A percentile compares a stretch with the other conserved stretches of the same genome.
Evolutionary conservation across 768 basidiomycete genomes (phyloP).

Genomic region (Lyophyllum decastes): DNA sequence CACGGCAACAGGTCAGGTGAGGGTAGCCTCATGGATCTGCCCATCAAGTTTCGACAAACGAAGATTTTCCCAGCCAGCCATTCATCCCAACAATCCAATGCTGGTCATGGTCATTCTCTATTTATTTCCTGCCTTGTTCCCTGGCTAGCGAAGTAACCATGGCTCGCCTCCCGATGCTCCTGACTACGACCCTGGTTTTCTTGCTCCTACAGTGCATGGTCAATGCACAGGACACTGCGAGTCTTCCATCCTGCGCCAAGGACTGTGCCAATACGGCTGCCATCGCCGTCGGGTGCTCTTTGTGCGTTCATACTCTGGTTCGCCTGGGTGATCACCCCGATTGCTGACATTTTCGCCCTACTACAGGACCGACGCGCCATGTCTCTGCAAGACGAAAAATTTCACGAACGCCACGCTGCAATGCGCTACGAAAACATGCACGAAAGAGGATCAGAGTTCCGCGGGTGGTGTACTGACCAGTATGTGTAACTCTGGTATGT

Average conservation of each 20-base stretch:
- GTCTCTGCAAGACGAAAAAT: background rate
- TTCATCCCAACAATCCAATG: background rate
- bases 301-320: too few relatives aligned
- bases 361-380: background rate
- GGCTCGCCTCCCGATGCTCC: constrained; percentile 7
- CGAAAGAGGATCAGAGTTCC: background rate
- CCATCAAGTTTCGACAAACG: background rate
- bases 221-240: background rate
- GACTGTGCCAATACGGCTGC: constrained; percentile 2
- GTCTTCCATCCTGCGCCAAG: constrained; percentile 1
- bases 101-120: background rate
- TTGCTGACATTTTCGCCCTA: too few relatives aligned
- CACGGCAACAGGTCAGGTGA: background rate
- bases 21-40: background rate
- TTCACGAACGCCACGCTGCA: background rate
- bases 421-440: background rate
- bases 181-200: background rate
- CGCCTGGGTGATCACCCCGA: too few relatives aligned
- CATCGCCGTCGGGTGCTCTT: background rate
- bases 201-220: background rate
- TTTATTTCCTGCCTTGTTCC: background rate
- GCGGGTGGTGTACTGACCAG: background rate
- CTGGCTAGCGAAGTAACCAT: background rate
- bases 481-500: background rate
- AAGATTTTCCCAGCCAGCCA: background rate